Conservation (phyloP, 2,329 filamentous ascomycete species). For the Pyrenochaeta sp. region DNA sequence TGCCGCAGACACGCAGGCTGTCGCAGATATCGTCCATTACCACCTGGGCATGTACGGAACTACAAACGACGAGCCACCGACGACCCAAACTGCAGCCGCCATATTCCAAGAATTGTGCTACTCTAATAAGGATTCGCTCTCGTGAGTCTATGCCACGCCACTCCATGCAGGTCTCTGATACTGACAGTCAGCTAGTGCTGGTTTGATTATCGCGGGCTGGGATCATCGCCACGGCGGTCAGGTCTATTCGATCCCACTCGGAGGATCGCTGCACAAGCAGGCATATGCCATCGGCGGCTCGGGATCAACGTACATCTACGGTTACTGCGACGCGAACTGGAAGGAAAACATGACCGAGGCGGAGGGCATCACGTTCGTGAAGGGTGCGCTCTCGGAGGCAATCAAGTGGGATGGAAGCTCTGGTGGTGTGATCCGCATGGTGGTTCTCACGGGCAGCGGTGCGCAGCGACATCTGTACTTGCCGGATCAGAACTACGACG, state of each 20-base stretch:
- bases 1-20: slow-evolving; percentile 95
- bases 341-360: slow-evolving; percentile 91
- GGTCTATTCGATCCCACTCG: slow-evolving; percentile 95
- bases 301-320: slow-evolving; percentile 98
- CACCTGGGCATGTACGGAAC: slow-evolving; percentile 92
- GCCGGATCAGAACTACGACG: slow-evolving; percentile 84
- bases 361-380: slow-evolving; percentile 91
- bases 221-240: slow-evolving; percentile 94
- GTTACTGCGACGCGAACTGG: slow-evolving; percentile 98
- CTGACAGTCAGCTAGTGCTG: slow-evolving; percentile 68
- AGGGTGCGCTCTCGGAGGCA: slow-evolving; percentile 86
- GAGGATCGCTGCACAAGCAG: slow-evolving; percentile 97
- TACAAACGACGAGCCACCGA: slow-evolving; percentile 86
- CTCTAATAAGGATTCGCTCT: slow-evolving; percentile 91
- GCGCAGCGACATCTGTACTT: slow-evolving; percentile 94
- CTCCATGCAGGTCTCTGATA: not conserved
- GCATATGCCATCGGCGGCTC: slow-evolving; percentile 94
- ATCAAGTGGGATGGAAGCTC: slow-evolving; percentile 99
- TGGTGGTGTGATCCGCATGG: slow-evolving; percentile 96
- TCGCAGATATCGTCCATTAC: slow-evolving; percentile 97
- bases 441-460: slow-evolving; percentile 88
- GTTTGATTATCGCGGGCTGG: slow-evolving; percentile 98
- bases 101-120: slow-evolving; percentile 99
- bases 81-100: slow-evolving; percentile 91
- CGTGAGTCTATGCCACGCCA: slow-evolving; percentile 63